These are phyloP conservation scores for Murraya paniculata DNA, from an alignment of 345 rosid species.

Conservation along the genomic window DNA sequence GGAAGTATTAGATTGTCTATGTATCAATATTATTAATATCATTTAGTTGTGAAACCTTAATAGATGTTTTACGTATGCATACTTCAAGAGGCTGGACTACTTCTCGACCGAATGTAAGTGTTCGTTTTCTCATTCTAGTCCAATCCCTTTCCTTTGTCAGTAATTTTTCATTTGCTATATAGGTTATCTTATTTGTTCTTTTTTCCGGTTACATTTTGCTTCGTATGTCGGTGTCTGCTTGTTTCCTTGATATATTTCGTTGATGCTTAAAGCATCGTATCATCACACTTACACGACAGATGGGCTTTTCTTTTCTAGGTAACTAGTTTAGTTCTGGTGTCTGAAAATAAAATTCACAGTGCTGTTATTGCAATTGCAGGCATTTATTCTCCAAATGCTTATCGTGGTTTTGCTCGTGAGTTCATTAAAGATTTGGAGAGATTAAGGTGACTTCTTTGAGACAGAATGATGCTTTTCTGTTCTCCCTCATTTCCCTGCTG, in stretches of 20 bases:
- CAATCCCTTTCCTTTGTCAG: neutral
- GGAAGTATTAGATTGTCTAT: constrained; percentile 5
- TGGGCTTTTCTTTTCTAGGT: neutral
- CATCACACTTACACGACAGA: neutral
- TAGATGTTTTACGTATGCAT: constrained; percentile 71
- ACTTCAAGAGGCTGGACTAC: constrained; percentile 94
- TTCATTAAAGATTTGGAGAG: constrained; percentile 96
- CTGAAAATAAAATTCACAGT: neutral
- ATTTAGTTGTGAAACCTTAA: constrained; percentile 46
- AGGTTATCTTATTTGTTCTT: neutral
- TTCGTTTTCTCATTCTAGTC: constrained; percentile 8
- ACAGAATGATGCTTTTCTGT: neutral
- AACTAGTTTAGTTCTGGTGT: neutral
- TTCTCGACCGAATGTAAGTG: constrained; percentile 98
- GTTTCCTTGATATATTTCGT: neutral
- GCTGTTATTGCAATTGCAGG: constrained; percentile 39
- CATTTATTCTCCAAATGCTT: constrained; percentile 93
- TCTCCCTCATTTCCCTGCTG: neutral
- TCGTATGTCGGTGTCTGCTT: neutral
- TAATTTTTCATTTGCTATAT: neutral
- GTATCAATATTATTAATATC: neutral
- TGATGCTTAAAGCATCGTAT: neutral
- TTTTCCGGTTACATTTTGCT: neutral
- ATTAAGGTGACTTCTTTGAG: constrained; percentile 46
- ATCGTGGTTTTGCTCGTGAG: constrained; percentile 95